These are phyloP conservation scores for Suillus luteus DNA, from an alignment of 768 basidiomycete genomes.

Conservation along the genomic window DNA sequence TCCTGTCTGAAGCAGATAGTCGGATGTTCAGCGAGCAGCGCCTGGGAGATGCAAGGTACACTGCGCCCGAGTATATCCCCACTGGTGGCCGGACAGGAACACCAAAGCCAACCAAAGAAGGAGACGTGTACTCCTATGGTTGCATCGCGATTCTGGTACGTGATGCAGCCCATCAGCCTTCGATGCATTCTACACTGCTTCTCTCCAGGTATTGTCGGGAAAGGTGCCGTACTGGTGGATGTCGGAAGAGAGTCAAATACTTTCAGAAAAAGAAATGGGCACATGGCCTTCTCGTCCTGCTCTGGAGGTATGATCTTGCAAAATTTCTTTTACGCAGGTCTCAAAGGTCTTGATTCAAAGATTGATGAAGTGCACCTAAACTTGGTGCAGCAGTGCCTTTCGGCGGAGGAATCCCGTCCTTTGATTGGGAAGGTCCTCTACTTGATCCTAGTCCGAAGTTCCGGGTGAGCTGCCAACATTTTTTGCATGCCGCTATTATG, in stretches of 20 bases:
- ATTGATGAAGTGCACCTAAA: background rate
- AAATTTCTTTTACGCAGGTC: background rate
- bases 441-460: background rate
- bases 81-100: no score
- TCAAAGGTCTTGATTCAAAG: background rate
- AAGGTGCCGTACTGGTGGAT: background rate
- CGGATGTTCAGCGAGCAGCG: background rate
- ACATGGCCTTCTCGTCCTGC: background rate
- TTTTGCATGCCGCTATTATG: background rate
- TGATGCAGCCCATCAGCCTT: no score
- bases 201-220: background rate
- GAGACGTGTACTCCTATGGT: no score
- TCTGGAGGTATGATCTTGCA: background rate
- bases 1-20: background rate
- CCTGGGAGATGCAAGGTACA: conserved; percentile 2
- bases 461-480: background rate
- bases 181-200: no score
- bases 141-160: no score
- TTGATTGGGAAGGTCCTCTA: background rate
- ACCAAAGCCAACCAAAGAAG: background rate
- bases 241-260: background rate
- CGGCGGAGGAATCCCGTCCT: background rate
- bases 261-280: background rate
- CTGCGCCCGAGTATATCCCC: background rate
- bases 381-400: background rate